Conservation (phyloP, 805 yeast species). For the Cyberlindnera meyerae region DNA sequence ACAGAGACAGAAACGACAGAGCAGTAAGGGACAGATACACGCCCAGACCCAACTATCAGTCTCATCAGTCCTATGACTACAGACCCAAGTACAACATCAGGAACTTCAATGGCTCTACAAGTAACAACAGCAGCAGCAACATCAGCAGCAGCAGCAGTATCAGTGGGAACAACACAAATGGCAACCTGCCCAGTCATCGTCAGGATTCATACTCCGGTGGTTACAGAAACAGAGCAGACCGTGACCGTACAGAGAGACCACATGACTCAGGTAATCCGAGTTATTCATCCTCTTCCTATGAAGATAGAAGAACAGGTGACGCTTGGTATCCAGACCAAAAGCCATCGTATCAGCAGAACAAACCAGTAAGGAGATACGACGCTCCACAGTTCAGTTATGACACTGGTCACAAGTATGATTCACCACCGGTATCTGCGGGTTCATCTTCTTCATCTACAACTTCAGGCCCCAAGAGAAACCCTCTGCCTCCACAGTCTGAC, state of each 20-base stretch:
- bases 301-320: slow-evolving; percentile 11
- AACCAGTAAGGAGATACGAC: no score
- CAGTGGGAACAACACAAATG: no score
- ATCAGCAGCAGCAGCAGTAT: no score
- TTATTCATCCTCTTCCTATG: slow-evolving; percentile 7
- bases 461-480: background rate
- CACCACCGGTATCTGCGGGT: no score
- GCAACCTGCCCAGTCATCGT: no score
- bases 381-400: no score
- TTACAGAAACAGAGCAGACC: slow-evolving; percentile 5
- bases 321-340: slow-evolving; percentile 4
- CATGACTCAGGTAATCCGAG: background rate
- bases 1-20: slow-evolving; percentile 3
- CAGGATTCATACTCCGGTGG: background rate
- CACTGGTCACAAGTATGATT: no score
- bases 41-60: slow-evolving; percentile 1
- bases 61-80: no score
- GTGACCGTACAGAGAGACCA: slow-evolving; percentile 2
- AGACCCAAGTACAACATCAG: background rate
- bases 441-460: background rate
- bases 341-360: background rate
- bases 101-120: no score
- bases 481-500: slow-evolving; percentile 6
- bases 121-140: no score
- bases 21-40: slow-evolving; percentile 2